A percentile compares a stretch with the other conserved stretches of the same genome.
phyloP scores from a whole-genome alignment of 192 early-diverging fungal genomes.

The Martensiomyces pterosporus region DNA sequence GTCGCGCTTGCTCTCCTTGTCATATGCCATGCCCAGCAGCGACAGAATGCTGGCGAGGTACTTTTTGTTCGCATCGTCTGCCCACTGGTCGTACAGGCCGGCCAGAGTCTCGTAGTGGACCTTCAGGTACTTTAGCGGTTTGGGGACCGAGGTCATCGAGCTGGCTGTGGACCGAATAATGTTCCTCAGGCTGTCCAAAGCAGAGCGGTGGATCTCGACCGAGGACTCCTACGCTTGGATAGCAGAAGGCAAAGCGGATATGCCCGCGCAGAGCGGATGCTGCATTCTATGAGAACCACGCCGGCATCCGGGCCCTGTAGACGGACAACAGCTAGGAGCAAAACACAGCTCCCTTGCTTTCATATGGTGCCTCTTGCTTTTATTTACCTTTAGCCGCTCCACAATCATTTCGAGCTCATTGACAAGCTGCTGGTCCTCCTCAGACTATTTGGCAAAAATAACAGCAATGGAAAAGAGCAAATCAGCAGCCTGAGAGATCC shows the following conservation, averaged over 20 bases:
- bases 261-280: too few species aligned
- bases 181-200: conserved; percentile 83
- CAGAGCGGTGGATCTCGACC: conserved; percentile 70
- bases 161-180: conserved; percentile 90
- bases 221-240: conserved; percentile 62
- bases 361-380: conserved; percentile 18
- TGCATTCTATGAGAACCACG: too few species aligned
- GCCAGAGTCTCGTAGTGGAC: conserved; percentile 73
- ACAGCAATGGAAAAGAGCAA: too few species aligned
- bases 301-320: too few species aligned
- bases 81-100: conserved; percentile 72
- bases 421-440: conserved; percentile 94
- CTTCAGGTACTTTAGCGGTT: conserved; percentile 94
- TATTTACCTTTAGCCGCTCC: conserved; percentile 76
- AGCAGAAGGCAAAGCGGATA: too few species aligned
- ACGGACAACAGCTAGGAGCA: too few species aligned
- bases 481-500: too few species aligned
- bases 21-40: conserved; percentile 94
- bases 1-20: conserved; percentile 79
- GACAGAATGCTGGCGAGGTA: conserved; percentile 94
- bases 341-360: neutral
- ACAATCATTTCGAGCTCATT: conserved; percentile 93
- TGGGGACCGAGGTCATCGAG: conserved; percentile 99
- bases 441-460: too few species aligned
- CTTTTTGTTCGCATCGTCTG: conserved; percentile 63